Conservation (phyloP, 305 asterid genomes). For the Fraxinus ornus region DNA sequence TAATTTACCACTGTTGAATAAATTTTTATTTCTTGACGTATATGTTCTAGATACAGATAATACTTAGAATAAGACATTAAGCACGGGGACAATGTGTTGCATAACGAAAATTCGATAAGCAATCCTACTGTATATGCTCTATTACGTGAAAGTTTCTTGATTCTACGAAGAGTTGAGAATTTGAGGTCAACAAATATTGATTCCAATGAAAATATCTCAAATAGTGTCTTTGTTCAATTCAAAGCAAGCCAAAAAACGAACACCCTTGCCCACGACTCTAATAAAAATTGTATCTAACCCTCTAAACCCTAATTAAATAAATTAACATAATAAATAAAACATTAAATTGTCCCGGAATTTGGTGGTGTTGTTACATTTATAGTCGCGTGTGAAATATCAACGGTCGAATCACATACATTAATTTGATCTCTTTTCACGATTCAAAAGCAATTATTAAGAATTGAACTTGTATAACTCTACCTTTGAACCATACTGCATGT, state of each 20-base stretch:
- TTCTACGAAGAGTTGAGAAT: not conserved
- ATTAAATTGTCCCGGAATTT: not conserved
- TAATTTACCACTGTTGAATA: not conserved
- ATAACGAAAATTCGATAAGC: not conserved
- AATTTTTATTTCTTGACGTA: not conserved
- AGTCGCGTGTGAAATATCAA: not conserved
- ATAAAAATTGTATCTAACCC: not conserved
- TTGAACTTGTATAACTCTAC: not conserved
- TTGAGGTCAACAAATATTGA: not conserved
- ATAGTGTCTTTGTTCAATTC: not conserved
- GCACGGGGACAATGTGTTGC: not conserved
- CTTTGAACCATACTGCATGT: not conserved
- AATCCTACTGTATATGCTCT: not conserved
- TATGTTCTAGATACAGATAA: not conserved
- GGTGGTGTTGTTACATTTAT: not conserved
- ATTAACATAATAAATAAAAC: not conserved
- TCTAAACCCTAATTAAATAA: not conserved
- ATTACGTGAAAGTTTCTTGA: not conserved
- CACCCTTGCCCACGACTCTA: not conserved
- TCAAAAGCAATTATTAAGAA: not conserved
- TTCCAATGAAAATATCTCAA: not conserved
- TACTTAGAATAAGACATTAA: not conserved
- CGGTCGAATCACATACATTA: not conserved
- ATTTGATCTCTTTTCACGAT: slow-evolving; percentile 1
- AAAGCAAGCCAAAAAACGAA: not conserved